A percentile compares a stretch with the other conserved stretches of the same genome.
Evolutionary conservation across 768 basidiomycete genomes (phyloP).

Genomic region (Pleurotus citrinopileatus): DNA sequence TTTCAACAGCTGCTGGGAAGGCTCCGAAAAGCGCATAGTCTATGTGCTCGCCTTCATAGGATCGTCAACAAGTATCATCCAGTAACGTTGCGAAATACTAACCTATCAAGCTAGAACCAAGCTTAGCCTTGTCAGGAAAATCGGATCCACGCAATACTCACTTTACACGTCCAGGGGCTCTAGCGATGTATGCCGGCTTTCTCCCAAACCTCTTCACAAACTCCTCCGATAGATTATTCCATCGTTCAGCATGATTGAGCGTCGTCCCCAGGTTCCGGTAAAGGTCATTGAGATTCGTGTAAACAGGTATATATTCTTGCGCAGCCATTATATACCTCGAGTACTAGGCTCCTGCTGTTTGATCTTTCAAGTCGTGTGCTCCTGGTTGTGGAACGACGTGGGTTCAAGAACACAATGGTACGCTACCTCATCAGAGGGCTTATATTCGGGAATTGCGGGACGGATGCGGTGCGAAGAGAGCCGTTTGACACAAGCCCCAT

Average conservation of each 20-base stretch:
- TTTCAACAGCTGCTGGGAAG: conserved; percentile 81
- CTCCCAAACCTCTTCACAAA: conserved; percentile 64
- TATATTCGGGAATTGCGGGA: neutral
- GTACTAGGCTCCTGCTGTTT: no score
- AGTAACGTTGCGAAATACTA: conserved; percentile 7
- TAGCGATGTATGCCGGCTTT: conserved; percentile 65
- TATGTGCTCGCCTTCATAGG: conserved; percentile 67
- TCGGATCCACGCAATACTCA: conserved; percentile 26
- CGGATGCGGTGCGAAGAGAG: neutral
- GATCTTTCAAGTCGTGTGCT: no score
- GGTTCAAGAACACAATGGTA: neutral
- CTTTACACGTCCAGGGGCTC: conserved; percentile 85
- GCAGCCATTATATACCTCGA: conserved; percentile 42
- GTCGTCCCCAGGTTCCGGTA: conserved; percentile 53
- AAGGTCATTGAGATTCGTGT: conserved; percentile 52
- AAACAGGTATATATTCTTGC: conserved; percentile 58
- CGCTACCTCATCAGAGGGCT: neutral
- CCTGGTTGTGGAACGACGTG: no score
- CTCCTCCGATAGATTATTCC: conserved; percentile 58
- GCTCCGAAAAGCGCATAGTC: conserved; percentile 85
- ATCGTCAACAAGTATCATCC: conserved; percentile 15
- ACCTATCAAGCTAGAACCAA: conserved; percentile 41
- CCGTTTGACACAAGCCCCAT: neutral
- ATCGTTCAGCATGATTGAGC: conserved; percentile 54
- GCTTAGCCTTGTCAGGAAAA: neutral